Conservation (phyloP, 2,329 filamentous ascomycete species). For the Xenoacremonium recifei region DNA sequence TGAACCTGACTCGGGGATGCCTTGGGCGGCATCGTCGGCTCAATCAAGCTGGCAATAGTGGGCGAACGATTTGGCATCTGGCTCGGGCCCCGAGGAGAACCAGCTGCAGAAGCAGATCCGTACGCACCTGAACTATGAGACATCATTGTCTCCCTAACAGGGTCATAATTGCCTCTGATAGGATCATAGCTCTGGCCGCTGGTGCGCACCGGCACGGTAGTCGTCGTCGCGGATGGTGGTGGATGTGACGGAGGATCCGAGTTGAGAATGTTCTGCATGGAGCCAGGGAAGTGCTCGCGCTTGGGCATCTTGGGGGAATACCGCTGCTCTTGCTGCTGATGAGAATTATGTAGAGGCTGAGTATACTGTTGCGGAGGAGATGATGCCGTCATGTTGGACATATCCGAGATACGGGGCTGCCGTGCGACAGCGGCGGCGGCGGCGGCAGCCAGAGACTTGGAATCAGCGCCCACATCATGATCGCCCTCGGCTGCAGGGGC, state of each 20-base stretch:
- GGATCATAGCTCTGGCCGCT: conserved; percentile 88
- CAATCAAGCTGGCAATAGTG: conserved; percentile 87
- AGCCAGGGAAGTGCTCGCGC: conserved; percentile 49
- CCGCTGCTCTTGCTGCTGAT: conserved; percentile 28
- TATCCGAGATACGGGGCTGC: conserved; percentile 22
- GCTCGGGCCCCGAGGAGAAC: conserved; percentile 48
- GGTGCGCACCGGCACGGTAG: conserved; percentile 51
- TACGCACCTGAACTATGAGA: conserved; percentile 43
- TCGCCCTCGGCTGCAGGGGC: conserved; percentile 38
- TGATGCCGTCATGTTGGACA: conserved; percentile 21
- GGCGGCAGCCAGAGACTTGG: conserved; percentile 32
- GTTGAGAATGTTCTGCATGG: conserved; percentile 58
- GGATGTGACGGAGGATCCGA: conserved; percentile 38
- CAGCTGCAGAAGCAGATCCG: conserved; percentile 39
- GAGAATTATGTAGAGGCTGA: conserved; percentile 23
- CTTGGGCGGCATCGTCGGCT: conserved; percentile 42
- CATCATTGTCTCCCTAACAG: conserved; percentile 61
- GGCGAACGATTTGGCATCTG: conserved; percentile 58
- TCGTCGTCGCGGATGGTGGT: conserved; percentile 33
- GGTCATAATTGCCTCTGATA: conserved; percentile 73
- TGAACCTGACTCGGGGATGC: conserved; percentile 29
- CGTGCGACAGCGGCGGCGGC: conserved; percentile 21
- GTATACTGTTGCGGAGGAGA: conserved; percentile 28
- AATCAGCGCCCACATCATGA: conserved; percentile 33
- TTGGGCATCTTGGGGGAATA: conserved; percentile 48